A percentile compares a stretch with the other conserved stretches of the same genome.
Evolutionary conservation across 768 basidiomycete genomes (phyloP).

Genomic region (Psilocybe azurescens): DNA sequence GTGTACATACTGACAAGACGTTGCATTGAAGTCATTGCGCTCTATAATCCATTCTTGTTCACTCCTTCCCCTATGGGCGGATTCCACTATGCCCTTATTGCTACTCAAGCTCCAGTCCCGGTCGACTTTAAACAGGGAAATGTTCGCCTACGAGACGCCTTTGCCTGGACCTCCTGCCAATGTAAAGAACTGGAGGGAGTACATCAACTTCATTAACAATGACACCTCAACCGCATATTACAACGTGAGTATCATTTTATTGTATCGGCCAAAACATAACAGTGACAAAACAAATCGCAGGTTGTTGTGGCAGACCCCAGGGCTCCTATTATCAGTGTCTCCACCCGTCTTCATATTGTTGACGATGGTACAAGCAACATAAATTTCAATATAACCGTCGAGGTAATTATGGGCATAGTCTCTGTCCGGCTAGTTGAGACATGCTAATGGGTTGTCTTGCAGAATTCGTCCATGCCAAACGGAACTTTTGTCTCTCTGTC

Average conservation of each 20-base stretch:
- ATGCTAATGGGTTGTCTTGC: too few relatives aligned
- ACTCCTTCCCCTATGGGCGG: neutral
- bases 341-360: neutral
- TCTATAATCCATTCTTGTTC: neutral
- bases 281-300: neutral
- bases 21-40: neutral
- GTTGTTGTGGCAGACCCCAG: neutral
- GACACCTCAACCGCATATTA: neutral
- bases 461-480: neutral
- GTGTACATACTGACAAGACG: neutral
- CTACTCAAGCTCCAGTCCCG: neutral
- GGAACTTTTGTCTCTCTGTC: neutral
- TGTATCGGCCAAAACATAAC: neutral
- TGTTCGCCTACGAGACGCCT: neutral
- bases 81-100: neutral
- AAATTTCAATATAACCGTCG: conserved; percentile 1
- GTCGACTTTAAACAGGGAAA: neutral
- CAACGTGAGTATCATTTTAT: neutral
- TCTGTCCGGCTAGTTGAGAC: neutral
- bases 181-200: neutral
- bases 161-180: neutral
- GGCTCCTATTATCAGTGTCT: neutral
- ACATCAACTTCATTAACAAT: neutral
- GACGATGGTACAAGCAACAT: neutral
- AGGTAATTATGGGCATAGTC: neutral